A percentile compares a stretch with the other conserved stretches of the same genome.
These are phyloP conservation scores for Cryphonectria nitschkei DNA, from an alignment of 2,329 filamentous ascomycete genomes.

Conservation along the genomic window DNA sequence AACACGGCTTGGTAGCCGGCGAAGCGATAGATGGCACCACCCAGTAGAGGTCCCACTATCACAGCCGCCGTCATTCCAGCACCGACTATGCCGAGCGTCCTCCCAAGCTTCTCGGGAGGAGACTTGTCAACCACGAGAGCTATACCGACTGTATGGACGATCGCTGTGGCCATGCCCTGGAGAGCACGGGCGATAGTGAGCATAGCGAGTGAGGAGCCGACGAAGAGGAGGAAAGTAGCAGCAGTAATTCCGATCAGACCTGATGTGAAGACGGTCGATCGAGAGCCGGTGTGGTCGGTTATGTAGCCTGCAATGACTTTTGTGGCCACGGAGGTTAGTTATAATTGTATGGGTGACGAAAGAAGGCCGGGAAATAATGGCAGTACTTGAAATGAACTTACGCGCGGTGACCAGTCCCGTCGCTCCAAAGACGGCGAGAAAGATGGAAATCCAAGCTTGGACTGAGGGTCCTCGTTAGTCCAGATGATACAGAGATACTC, in stretches of 20 bases:
- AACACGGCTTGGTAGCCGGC: constrained; percentile 25
- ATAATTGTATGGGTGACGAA: background rate
- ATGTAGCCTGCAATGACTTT: constrained; percentile 25
- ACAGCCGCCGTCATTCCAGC: constrained; percentile 22
- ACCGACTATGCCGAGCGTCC: constrained; percentile 23
- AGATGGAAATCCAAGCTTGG: constrained; percentile 20
- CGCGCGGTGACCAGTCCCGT: constrained; percentile 15
- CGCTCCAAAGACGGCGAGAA: constrained; percentile 20
- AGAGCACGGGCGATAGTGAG: constrained; percentile 21
- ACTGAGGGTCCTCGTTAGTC: constrained; percentile 12
- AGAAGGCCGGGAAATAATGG: background rate
- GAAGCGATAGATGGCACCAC: constrained; percentile 21
- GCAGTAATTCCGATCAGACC: constrained; percentile 20
- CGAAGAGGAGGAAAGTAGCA: constrained; percentile 20
- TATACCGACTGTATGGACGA: constrained; percentile 24
- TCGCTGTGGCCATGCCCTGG: constrained; percentile 20
- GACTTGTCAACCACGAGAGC: constrained; percentile 27
- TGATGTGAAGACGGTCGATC: constrained; percentile 16
- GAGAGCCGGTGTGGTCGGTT: constrained; percentile 23
- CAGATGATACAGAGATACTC: background rate
- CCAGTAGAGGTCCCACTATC: constrained; percentile 21
- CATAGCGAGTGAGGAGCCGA: constrained; percentile 20
- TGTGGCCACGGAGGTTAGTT: background rate
- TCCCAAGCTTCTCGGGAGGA: constrained; percentile 19
- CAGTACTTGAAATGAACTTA: background rate